Evolutionary conservation across 768 basidiomycete species (phyloP).

Genomic region (Suillus subaureus): DNA sequence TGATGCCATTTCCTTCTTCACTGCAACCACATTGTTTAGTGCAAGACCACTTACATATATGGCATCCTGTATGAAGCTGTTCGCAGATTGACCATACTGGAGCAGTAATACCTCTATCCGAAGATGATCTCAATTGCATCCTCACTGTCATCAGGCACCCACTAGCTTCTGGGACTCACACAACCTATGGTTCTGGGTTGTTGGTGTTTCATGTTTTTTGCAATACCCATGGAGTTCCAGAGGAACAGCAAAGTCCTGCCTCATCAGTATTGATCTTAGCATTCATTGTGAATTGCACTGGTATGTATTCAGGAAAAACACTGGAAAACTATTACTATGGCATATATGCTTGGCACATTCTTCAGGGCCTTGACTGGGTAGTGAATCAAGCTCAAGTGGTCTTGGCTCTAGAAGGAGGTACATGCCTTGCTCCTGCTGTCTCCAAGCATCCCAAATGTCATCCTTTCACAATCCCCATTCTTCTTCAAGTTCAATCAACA

Average conservation of each 20-base stretch:
- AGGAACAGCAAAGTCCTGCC: background rate
- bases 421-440: fast-evolving
- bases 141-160: background rate
- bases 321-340: background rate
- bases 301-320: background rate
- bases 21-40: background rate
- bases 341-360: background rate
- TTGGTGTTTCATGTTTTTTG: background rate
- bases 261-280: background rate
- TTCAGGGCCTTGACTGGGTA: too few species aligned
- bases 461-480: fast-evolving
- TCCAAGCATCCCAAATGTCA: background rate
- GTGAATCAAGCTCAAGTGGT: too few species aligned
- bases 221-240: fast-evolving
- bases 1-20: too few species aligned
- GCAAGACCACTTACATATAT: fast-evolving
- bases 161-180: fast-evolving
- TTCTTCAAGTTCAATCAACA: fast-evolving
- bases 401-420: too few species aligned
- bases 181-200: background rate
- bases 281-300: background rate
- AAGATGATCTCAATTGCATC: background rate
- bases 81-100: background rate
- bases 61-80: too few species aligned
- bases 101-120: background rate